These are phyloP conservation scores for Trichomonascus vanleenenianus DNA, from an alignment of 805 yeast genomes.

Conservation along the genomic window DNA sequence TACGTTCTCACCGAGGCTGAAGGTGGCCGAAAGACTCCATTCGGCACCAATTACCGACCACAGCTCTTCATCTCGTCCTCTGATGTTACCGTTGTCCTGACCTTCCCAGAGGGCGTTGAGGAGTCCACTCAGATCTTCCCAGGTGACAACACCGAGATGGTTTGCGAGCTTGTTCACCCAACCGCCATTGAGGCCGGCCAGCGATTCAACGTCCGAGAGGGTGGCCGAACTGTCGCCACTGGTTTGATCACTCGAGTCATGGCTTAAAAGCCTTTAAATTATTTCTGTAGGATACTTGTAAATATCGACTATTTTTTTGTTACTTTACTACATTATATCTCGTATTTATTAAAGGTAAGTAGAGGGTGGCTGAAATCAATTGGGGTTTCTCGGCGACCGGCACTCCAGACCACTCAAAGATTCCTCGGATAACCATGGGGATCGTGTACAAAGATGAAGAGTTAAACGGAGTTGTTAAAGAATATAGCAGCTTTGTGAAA, in stretches of 20 bases:
- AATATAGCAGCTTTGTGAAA: slow-evolving; percentile 8
- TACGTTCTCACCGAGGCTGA: slow-evolving; percentile 92
- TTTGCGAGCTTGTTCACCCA: slow-evolving; percentile 79
- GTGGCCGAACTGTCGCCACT: slow-evolving; percentile 98
- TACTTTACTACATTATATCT: too few species aligned
- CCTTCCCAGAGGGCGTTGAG: slow-evolving; percentile 82
- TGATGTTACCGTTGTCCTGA: slow-evolving; percentile 83
- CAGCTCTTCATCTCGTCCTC: slow-evolving; percentile 96
- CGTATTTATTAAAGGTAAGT: too few species aligned
- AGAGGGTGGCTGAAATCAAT: background rate
- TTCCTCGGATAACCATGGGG: background rate
- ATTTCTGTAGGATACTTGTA: background rate
- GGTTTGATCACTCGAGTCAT: slow-evolving; percentile 92
- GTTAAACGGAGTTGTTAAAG: slow-evolving; percentile 6
- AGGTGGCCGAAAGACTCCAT: slow-evolving; percentile 99
- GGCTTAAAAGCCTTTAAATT: slow-evolving; percentile 36
- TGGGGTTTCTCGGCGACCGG: background rate
- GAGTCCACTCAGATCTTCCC: slow-evolving; percentile 90
- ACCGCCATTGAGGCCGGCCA: slow-evolving; percentile 94
- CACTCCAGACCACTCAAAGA: background rate
- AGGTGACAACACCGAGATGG: slow-evolving; percentile 98
- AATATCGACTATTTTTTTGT: background rate
- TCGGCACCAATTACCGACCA: slow-evolving; percentile 96
- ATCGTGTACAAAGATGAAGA: slow-evolving; percentile 1
- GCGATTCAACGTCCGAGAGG: slow-evolving; percentile 99